phyloP scores from a whole-genome alignment of 495 filamentous ascomycete genomes.

The Halenospora varia region DNA sequence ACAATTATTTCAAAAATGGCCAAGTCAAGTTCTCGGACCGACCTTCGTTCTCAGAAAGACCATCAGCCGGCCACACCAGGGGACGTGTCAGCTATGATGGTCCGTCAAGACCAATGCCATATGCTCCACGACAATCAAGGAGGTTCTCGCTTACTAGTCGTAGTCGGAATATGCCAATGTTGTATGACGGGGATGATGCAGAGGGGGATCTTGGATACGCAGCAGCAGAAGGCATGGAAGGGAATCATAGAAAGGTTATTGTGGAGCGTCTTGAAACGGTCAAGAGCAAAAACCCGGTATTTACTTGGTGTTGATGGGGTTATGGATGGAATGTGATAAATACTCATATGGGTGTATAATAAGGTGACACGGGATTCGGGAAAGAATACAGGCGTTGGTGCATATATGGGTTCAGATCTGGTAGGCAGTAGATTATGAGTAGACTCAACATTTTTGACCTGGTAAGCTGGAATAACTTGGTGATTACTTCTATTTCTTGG shows the following conservation, averaged over 20 bases:
- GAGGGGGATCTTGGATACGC: slow-evolving; percentile 95
- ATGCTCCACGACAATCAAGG: slow-evolving; percentile 13
- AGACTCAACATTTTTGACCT: too few relatives aligned
- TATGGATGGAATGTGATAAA: background rate
- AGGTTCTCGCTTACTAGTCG: slow-evolving; percentile 22
- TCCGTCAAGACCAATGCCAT: slow-evolving; percentile 22
- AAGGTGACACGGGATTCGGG: background rate
- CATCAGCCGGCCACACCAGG: slow-evolving; percentile 9
- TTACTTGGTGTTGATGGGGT: slow-evolving; percentile 82
- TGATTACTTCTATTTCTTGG: too few relatives aligned
- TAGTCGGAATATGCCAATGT: slow-evolving; percentile 9
- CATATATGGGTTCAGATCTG: background rate
- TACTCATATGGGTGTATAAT: background rate
- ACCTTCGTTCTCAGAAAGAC: slow-evolving; percentile 18
- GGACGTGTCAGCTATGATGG: slow-evolving; percentile 36
- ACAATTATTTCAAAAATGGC: slow-evolving; percentile 7
- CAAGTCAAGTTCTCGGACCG: slow-evolving; percentile 21
- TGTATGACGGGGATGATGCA: slow-evolving; percentile 64
- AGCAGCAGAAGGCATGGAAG: slow-evolving; percentile 89
- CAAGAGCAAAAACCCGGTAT: slow-evolving; percentile 91
- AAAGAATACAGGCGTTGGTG: background rate
- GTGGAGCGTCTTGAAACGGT: slow-evolving; percentile 93
- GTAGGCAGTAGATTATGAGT: background rate
- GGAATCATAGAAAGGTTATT: slow-evolving; percentile 86
- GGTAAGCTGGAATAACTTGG: too few relatives aligned